Percentiles rank a stretch among this genome's conserved stretches.
Conservation (phyloP, 805 yeast species). For the Monosporozyma aerobia region DNA sequence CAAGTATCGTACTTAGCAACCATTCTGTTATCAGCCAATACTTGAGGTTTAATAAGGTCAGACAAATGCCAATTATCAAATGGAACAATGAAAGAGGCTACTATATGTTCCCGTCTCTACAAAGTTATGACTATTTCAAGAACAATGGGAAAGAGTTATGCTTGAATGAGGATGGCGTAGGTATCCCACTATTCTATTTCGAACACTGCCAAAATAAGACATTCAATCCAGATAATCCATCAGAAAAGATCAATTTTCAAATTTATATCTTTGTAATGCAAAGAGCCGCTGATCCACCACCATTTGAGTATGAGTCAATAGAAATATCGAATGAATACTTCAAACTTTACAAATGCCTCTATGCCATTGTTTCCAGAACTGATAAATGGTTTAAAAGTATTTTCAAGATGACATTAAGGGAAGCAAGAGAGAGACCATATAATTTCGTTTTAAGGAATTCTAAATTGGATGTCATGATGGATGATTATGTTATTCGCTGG, state of each 20-base stretch:
- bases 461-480: background rate
- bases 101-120: slow-evolving; percentile 11
- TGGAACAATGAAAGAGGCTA: slow-evolving; percentile 4
- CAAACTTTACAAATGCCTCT: slow-evolving; percentile 8
- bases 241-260: background rate
- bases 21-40: background rate
- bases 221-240: background rate
- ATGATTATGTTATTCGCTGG: background rate
- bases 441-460: background rate
- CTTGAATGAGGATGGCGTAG: slow-evolving; percentile 11
- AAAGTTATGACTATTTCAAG: slow-evolving; percentile 11
- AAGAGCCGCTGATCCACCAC: slow-evolving; percentile 9
- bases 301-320: slow-evolving; percentile 6
- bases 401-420: background rate
- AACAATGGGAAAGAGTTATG: slow-evolving; percentile 1
- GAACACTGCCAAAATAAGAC: background rate
- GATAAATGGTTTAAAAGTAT: background rate
- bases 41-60: slow-evolving; percentile 5
- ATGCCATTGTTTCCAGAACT: background rate
- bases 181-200: slow-evolving; percentile 11
- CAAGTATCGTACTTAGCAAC: background rate
- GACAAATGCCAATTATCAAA: slow-evolving; percentile 5
- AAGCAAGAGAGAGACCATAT: background rate
- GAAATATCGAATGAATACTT: slow-evolving; percentile 2
- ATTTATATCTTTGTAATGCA: slow-evolving; percentile 7